Conservation (phyloP, 148 eudicot species). For the Chenopodium berlandieri region DNA sequence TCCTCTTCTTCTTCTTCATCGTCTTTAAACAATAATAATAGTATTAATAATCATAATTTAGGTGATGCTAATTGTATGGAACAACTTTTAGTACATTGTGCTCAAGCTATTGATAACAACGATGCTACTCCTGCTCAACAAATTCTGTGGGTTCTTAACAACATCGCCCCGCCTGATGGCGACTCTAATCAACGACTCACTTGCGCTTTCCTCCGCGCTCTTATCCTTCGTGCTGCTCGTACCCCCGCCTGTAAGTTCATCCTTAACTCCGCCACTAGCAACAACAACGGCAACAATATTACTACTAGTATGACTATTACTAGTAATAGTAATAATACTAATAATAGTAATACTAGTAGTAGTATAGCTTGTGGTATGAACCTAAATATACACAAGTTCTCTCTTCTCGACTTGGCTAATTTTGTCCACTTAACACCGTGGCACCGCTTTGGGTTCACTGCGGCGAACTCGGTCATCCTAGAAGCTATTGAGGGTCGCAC, state of each 20-base stretch:
- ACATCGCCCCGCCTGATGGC: slow-evolving; percentile 73
- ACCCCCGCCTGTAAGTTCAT: slow-evolving; percentile 44
- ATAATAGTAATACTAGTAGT: not conserved
- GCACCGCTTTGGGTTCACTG: slow-evolving; percentile 89
- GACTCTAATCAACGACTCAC: slow-evolving; percentile 82
- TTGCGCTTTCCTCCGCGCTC: slow-evolving; percentile 79
- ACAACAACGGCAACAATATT: not conserved
- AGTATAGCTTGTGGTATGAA: not conserved
- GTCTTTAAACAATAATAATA: not conserved
- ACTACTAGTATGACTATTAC: slow-evolving; percentile 12
- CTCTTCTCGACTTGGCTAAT: slow-evolving; percentile 68
- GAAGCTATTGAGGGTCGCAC: slow-evolving; percentile 50
- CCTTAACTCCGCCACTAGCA: slow-evolving; percentile 23
- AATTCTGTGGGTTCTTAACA: slow-evolving; percentile 88
- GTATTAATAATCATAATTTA: slow-evolving; percentile 6
- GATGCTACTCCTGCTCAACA: slow-evolving; percentile 87
- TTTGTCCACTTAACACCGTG: slow-evolving; percentile 90
- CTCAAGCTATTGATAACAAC: slow-evolving; percentile 71
- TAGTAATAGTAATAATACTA: not conserved
- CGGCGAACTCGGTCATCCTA: slow-evolving; percentile 70
- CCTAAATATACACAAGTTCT: slow-evolving; percentile 40
- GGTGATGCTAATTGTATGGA: slow-evolving; percentile 83
- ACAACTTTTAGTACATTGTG: slow-evolving; percentile 80
- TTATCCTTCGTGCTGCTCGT: slow-evolving; percentile 57
- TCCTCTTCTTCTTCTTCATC: not conserved